Base-by-base conservation (phyloP, 768 basidiomycete species). In the Psilocybe sp. region DNA sequence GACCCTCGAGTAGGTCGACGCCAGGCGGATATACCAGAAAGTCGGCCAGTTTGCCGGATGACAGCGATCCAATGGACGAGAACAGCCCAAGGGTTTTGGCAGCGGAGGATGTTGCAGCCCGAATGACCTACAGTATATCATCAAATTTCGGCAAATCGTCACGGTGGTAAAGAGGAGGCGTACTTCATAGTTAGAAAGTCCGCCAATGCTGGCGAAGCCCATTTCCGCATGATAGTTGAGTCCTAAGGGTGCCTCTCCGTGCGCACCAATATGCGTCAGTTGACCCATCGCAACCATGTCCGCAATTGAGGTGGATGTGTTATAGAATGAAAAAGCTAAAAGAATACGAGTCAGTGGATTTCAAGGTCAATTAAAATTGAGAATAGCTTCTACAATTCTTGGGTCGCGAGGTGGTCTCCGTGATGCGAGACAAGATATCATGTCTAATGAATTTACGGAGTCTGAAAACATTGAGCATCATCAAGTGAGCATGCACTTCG, bases 141-240 rank as follows among this genome's bases (percentile, higher is more conserved):
- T 28, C 23, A 28, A 7, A 6, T 23, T 31, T 31, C 11, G 28
- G 14, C 44, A 31, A 44, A 15, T 1, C 9, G 15, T 20, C 12
- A 28, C 37, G 36, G 23, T 45, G 14, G 12, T 20, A 20, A 6
- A 11, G 44, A 4, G 12, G 38, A 14, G 38, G 37, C 18, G 60
- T 31, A 84, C 87, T 75, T 89, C 83, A 57, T 87, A 89, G 58
- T 84, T 85, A 28, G 68, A 80, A 55, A 89, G 64, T 3, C 87
- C 87, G 16, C 87, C 87, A 13, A 72, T 68, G 41, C 71, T 69
- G 19, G 84, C 72, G 61, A 86, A 87, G 44, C 69, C 74, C 80
- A 89, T 85, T 59, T 89, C 87, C 15, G 81, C 78, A 51, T 89
- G 87, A 56, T 89, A 90, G 68, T 85, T 86, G 14, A 84, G 60